Evolutionary conservation across 108 stramenopile genomes (phyloP).

Genomic region (Bacterosira constricta): DNA sequence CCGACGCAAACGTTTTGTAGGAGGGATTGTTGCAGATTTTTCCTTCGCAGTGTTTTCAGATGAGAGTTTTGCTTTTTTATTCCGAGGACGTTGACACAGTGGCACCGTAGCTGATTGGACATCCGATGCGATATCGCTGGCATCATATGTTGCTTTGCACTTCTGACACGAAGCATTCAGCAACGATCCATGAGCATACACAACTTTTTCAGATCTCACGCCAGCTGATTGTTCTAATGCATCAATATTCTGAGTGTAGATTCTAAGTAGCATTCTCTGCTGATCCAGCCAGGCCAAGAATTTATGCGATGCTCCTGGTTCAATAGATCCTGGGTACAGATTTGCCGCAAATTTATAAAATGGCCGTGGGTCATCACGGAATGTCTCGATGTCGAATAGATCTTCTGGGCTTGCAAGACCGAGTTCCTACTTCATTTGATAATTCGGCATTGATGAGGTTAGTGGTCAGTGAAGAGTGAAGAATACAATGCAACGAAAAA

Average conservation of each 20-base stretch:
- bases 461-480: neutral
- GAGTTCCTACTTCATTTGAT: slow-evolving; percentile 52
- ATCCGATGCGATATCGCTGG: slow-evolving; percentile 54
- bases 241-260: slow-evolving; percentile 89
- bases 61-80: slow-evolving; percentile 24
- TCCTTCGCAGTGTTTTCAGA: neutral
- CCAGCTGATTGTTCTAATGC: slow-evolving; percentile 71
- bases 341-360: slow-evolving; percentile 59
- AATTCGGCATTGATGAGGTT: neutral
- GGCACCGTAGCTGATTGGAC: slow-evolving; percentile 65
- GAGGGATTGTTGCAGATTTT: neutral
- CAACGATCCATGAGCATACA: slow-evolving; percentile 85
- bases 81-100: slow-evolving; percentile 42
- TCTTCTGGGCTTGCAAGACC: slow-evolving; percentile 67
- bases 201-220: slow-evolving; percentile 63
- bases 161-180: slow-evolving; percentile 60
- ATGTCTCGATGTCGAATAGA: slow-evolving; percentile 80
- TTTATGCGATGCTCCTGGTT: slow-evolving; percentile 73
- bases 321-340: slow-evolving; percentile 44
- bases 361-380: slow-evolving; percentile 72
- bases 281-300: slow-evolving; percentile 73
- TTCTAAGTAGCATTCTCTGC: slow-evolving; percentile 62
- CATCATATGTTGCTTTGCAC: slow-evolving; percentile 58
- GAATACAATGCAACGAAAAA: neutral
- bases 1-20: neutral